Evolutionary conservation across 2,329 filamentous ascomycete genomes (phyloP).

Genomic region (Dothiorella sarmentorum): DNA sequence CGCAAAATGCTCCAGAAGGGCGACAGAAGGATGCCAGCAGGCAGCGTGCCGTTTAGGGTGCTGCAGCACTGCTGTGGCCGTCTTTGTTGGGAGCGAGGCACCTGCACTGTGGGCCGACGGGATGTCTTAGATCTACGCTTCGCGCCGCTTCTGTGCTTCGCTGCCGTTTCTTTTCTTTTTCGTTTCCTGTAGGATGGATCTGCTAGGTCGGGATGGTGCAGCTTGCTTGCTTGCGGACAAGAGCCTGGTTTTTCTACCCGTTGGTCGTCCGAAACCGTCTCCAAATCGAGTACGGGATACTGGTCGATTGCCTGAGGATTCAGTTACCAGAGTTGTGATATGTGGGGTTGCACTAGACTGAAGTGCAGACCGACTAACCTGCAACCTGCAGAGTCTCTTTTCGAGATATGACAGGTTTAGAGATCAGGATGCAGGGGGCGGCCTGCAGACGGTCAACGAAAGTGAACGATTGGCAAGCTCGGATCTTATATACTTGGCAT

Average conservation of each 20-base stretch:
- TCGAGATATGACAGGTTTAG: too few species aligned
- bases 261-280: not conserved
- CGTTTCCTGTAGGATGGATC: constrained; percentile 3
- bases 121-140: constrained; percentile 11
- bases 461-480: not conserved
- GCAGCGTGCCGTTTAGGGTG: constrained; percentile 1
- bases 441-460: too few species aligned
- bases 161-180: not conserved
- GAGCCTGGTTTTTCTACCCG: not conserved
- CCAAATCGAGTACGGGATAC: not conserved
- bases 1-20: not conserved
- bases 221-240: not conserved
- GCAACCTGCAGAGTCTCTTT: not conserved
- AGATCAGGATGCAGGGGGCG: too few species aligned
- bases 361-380: not conserved
- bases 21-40: constrained; percentile 4
- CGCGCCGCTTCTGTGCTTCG: not conserved
- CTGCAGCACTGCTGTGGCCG: constrained; percentile 4
- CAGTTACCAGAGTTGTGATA: not conserved
- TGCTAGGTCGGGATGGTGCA: constrained; percentile 2
- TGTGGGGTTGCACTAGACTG: not conserved
- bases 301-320: too few species aligned
- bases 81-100: constrained; percentile 14
- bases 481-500: constrained; percentile 18
- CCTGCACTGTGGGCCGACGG: not conserved